A percentile compares a stretch with the other conserved stretches of the same genome.
Conservation (phyloP, 306 rosid genomes). For the Quercus variabilis region DNA sequence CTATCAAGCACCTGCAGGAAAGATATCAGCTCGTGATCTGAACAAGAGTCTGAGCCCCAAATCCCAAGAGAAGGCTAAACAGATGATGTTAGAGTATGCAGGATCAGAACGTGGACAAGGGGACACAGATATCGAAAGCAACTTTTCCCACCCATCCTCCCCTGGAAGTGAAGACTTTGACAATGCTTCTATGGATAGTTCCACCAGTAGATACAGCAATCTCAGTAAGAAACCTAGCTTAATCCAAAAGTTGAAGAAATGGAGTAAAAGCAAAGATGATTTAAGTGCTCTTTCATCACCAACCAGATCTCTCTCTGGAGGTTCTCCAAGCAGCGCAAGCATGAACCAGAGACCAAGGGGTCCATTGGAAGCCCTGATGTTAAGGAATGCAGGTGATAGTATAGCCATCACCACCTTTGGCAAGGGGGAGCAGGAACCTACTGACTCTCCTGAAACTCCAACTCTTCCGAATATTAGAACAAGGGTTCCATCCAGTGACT, state of each 20-base stretch:
- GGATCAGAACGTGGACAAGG: slow-evolving; percentile 96
- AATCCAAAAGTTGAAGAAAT: slow-evolving; percentile 82
- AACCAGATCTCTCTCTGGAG: slow-evolving; percentile 57
- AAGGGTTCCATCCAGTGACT: slow-evolving; percentile 47
- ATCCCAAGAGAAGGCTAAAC: slow-evolving; percentile 88
- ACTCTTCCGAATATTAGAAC: slow-evolving; percentile 48
- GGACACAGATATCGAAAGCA: slow-evolving; percentile 93
- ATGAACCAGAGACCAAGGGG: slow-evolving; percentile 60
- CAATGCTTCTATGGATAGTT: slow-evolving; percentile 85
- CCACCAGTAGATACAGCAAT: slow-evolving; percentile 54
- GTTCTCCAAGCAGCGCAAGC: slow-evolving; percentile 73
- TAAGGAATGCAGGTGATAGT: slow-evolving; percentile 71
- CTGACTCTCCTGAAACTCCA: slow-evolving; percentile 63
- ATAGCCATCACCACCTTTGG: slow-evolving; percentile 86
- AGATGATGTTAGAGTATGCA: slow-evolving; percentile 84
- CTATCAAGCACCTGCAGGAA: slow-evolving; percentile 64
- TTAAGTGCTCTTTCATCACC: slow-evolving; percentile 65
- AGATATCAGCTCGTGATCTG: slow-evolving; percentile 81
- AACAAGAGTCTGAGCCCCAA: slow-evolving; percentile 79
- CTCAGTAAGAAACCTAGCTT: slow-evolving; percentile 75
- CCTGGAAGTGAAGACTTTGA: slow-evolving; percentile 99
- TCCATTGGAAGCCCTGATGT: slow-evolving; percentile 81
- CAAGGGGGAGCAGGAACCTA: slow-evolving; percentile 51
- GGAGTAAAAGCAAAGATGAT: slow-evolving; percentile 82
- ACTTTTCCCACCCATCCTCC: slow-evolving; percentile 93